A percentile compares a stretch with the other conserved stretches of the same genome.
These are phyloP conservation scores for Phytophthora vignae DNA, from an alignment of 352 stramenopile genomes.

Conservation along the genomic window DNA sequence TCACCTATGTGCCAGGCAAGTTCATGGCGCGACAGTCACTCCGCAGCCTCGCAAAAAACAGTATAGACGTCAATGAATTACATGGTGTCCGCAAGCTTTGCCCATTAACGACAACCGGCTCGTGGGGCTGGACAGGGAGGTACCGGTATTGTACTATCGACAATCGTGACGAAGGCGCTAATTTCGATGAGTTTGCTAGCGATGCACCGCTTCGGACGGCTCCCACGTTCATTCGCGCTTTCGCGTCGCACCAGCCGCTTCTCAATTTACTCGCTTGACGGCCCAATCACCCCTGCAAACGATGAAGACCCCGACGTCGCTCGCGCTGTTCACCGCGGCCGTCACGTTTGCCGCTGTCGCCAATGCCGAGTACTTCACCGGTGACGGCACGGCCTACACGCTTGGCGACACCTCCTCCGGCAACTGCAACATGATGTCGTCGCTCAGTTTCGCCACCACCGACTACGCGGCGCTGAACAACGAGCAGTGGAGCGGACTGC, in stretches of 20 bases:
- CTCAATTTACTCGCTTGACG: background rate
- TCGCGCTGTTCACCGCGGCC: constrained; percentile 14
- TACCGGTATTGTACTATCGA: too few species aligned
- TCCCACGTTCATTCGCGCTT: too few species aligned
- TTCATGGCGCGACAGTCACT: background rate
- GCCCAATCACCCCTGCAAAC: background rate
- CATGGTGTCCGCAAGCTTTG: background rate
- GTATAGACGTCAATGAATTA: background rate
- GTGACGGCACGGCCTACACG: constrained; percentile 46
- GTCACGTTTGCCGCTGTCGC: constrained; percentile 4
- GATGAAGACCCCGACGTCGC: constrained; percentile 19
- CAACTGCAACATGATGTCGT: constrained; percentile 47
- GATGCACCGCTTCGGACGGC: too few species aligned
- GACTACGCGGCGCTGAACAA: constrained; percentile 70
- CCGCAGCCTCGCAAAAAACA: background rate
- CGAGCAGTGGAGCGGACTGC: constrained; percentile 53
- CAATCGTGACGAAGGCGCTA: background rate
- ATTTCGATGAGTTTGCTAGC: background rate
- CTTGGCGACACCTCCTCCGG: constrained; percentile 37
- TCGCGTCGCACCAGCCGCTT: constrained; percentile 1
- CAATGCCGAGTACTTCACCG: constrained; percentile 44
- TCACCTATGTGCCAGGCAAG: background rate
- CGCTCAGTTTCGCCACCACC: constrained; percentile 21
- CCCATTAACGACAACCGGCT: background rate
- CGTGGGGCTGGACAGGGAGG: background rate